Base-by-base conservation (phyloP, 169 alveolate genomes). In the Plasmodium billcollinsi region DNA sequence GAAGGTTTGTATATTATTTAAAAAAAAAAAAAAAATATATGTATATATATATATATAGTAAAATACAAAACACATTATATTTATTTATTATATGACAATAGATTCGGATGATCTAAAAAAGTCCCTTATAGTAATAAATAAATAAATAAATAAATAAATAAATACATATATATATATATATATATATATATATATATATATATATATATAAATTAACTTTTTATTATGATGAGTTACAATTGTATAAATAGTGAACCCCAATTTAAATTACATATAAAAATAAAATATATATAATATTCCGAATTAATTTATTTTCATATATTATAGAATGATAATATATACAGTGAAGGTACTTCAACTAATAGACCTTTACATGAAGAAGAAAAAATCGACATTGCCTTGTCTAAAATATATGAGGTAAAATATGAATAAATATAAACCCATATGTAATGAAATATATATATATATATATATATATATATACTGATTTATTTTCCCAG, bases 401-500 rank as follows among this genome's bases (percentile, higher is more conserved):
- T 76, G 26, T 76, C 89, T 14, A 76, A 56, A 76, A 76, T 76
- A 14, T 69, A 39, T 65, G 78, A 63, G 11, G 89, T 76, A 65
- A n/a, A 6, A 11, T 20, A 4, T 11, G 63, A n/a, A 20, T 11
- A 65, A 20, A 49, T 49, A 63, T 76, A 20, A 18, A 20, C 24
- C 20, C 52, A 33, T 21, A 33, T 49, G 66, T 21, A 14, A n/a
- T 47, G 9, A 14, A 9, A 18, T 49, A 21, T 15, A 15, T 8
- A 12, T 49, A 70, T 12, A 21, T 15, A 70, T 45, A 47, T 5
- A 43, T 47, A 47, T n/a, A 26, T 72, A 15, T 58, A 43, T 14
- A 2, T 50, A 14, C 29, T 29, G 65, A 59, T 59, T 8, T 33
- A 39, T 58, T 20, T 7, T 20, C 63, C 33, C 50, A 76, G 89